Base-by-base conservation (phyloP, 2,329 filamentous ascomycete genomes). In the Hymenoscyphus linearis region DNA sequence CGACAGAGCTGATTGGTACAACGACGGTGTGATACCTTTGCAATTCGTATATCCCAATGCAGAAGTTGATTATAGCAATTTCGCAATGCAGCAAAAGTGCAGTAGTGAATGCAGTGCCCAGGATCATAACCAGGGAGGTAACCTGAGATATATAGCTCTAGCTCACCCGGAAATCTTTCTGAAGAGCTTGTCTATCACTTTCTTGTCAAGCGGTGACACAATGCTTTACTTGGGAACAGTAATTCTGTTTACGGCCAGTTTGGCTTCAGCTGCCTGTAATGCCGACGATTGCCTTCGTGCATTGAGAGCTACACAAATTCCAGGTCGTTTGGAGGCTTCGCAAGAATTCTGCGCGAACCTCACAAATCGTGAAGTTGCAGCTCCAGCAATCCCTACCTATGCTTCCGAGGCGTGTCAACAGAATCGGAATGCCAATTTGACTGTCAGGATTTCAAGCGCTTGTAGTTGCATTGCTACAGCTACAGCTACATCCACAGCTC, bases 271-370 rank as follows among this genome's bases (percentile, higher is more conserved):
- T n/a, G 57, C 62, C 14, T 75, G 74, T 68, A 64, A 66, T 60
- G 72, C 73, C 55, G 74, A 76, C 67, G 74, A 75, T 64, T 76
- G 75, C 67, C 71, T 76, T 26, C 72, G 74, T 22, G 74, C 75
- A n/a, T 61, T 76, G 62, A 67, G 72, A 40, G 71, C 75, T 44
- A 74, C 68, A 13, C 70, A 71, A 57, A 70, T 66, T 25, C 70
- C 72, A 12, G 73, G 71, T 58, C 73, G 72, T 22, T 65, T 76
- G 7, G 64, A 70, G 60, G 68, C 68, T 58, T 73, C 73, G 13
- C 69, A 68, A 64, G 65, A 69, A 1, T 76, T 76, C 65, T 76
- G 74, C 66, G 67, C 66, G 13, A 65, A 65, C 55, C 71, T 67
- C 58, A 69, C 68, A 3, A 37, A 57, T 1, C 56, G 47, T 26